Base-by-base conservation (phyloP, 805 yeast species). In the Metschnikowia hibisci region DNA sequence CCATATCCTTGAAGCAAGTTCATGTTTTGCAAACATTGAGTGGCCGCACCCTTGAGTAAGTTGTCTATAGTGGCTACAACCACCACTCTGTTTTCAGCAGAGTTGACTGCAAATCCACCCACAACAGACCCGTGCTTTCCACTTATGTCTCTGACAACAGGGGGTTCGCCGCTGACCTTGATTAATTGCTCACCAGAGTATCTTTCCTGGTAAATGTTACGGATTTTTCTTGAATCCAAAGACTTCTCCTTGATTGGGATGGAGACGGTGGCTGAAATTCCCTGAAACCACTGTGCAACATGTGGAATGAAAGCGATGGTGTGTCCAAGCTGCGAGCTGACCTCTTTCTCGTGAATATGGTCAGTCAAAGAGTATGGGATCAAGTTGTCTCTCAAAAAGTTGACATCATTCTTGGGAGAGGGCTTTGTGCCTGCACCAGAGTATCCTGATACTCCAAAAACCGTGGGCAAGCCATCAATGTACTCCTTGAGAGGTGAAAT, bases 391-490 rank as follows among this genome's bases (percentile, higher is more conserved):
- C 71, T 67, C 61, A 93, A 74, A 59, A 81, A 73, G 45, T 80
- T 74, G 39, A 84, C 70, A 62, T 93, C 97, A 62, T 93, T 93
- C 71, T 90, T 89, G 48, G 96, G 96, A 11, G 96, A 87, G 45
- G 99, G 99, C 69, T 95, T 93, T 30, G 99, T 90, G 52, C 99
- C 99, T 9, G 99, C 99, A 46, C 99, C 99, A 10, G 99, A 93
- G 64, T 91, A 93, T 39, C 99, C 99, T 38, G 96, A 87, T 27
- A 93, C 93, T 60, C 99, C 99, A 62, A 93, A 93, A 10, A 91
- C 75, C 3, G 88, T 72, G 40, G 99, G 98, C 23, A 76, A 71
- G 28, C 93, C 93, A 11, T 71, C 67, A 32, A 81, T 72, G 57
- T 78, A 78, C 38, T 81, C 79, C n/a, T 76, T 66, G 55, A 93